Percentiles rank a stretch among this genome's conserved stretches.
Conservation (phyloP, 257 asterid genomes). For the Solanum gracilifrons region DNA sequence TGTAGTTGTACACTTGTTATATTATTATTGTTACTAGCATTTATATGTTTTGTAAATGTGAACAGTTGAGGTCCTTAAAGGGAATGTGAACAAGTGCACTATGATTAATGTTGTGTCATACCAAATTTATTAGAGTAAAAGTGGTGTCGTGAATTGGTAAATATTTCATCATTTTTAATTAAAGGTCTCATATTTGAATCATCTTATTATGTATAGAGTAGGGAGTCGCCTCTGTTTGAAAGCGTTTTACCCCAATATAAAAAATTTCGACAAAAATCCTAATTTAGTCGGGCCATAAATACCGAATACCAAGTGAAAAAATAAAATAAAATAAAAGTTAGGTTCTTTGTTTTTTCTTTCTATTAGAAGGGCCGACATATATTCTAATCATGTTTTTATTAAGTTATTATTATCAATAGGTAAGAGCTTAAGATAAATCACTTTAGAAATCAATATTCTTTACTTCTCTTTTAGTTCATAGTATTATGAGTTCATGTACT, state of each 20-base stretch:
- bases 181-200: fast-evolving
- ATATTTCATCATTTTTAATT: fast-evolving
- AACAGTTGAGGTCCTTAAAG: not conserved
- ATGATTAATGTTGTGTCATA: not conserved
- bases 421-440: not conserved
- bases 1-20: not conserved
- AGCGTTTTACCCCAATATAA: not conserved
- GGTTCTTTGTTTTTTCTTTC: not conserved
- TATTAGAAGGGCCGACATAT: not conserved
- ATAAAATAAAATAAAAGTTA: not conserved
- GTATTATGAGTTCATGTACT: not conserved
- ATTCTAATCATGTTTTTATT: not conserved
- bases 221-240: not conserved
- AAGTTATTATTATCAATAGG: not conserved
- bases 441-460: not conserved
- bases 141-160: not conserved
- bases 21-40: not conserved
- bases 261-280: fast-evolving
- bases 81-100: constrained; percentile 1
- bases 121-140: not conserved
- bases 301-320: not conserved
- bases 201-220: fast-evolving
- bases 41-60: not conserved
- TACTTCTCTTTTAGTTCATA: not conserved
- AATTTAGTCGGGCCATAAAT: not conserved